Base-by-base conservation (phyloP, 148 eudicot species). In the Silene conica region DNA sequence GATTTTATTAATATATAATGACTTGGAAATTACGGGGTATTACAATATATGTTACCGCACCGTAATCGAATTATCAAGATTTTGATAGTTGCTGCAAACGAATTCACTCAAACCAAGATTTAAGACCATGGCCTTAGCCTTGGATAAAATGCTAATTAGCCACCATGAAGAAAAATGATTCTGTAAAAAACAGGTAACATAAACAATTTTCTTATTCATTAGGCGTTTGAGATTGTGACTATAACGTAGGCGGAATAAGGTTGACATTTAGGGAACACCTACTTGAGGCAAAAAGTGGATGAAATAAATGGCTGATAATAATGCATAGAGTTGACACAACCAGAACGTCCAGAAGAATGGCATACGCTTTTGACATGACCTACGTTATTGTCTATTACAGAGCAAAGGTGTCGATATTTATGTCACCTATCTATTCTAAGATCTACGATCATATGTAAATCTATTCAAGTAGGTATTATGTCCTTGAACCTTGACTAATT, bases 301-400 rank as follows among this genome's bases (percentile, higher is more conserved):
- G 20, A 31, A 48, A 20, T 23, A 1, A 22, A 22, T 61, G 65
- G 31, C 28, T 25, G 45, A 15, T 63, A 28, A 28, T 38, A 38
- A 3, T 34, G 48, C 55, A 50, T 50, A 50, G 15, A 14, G 14
- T 48, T 48, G 14, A 48, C 54, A 48, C 15, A 3, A 48, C 1
- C 54, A 48, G n/a, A n/a, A n/a, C n/a, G n/a, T n/a, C n/a, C n/a
- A n/a, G 6, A 34, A 34, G 41, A 34, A 34, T 34, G 41, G 41
- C 41, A 57, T 57, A 54, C 12, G 63, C 63, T 28, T 34, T 11
- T 34, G 50, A 65, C 22, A 65, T 38, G 50, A 65, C 69, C 69
- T n/a, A 31, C 23, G 43, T n/a, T n/a, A n/a, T n/a, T n/a, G n/a
- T n/a, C 41, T 1, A 26, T 26, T 26, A 26, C 28, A 2, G 28